phyloP scores from a whole-genome alignment of 495 filamentous ascomycete genomes.

The Penicillium coprophilum region DNA sequence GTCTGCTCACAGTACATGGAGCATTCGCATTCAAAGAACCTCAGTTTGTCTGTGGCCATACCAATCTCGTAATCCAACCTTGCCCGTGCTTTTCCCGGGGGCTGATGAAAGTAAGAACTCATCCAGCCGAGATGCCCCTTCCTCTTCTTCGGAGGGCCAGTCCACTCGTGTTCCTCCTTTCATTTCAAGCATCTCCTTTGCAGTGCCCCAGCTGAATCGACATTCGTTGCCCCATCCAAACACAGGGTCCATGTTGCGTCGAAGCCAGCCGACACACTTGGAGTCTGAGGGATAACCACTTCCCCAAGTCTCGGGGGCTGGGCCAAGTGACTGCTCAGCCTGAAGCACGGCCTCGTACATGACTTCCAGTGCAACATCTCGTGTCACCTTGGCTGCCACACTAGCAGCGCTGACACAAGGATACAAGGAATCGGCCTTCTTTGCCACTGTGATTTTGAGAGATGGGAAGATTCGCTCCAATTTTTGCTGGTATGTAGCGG shows the following conservation, averaged over 20 bases:
- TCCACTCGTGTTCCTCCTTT: conserved; percentile 67
- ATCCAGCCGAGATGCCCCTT: conserved; percentile 60
- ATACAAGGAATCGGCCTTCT: conserved; percentile 93
- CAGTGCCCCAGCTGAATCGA: conserved; percentile 92
- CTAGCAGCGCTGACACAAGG: conserved; percentile 91
- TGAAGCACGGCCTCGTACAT: conserved; percentile 55
- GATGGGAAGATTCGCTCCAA: conserved; percentile 83
- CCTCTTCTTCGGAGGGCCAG: conserved; percentile 77
- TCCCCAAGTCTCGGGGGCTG: conserved; percentile 63
- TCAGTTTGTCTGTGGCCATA: conserved; percentile 41
- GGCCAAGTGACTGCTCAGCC: conserved; percentile 15
- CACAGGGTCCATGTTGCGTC: conserved; percentile 80
- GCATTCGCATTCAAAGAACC: conserved; percentile 25
- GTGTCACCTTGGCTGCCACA: conserved; percentile 92
- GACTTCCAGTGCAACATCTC: conserved; percentile 83
- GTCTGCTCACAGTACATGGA: conserved; percentile 10
- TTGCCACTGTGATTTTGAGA: conserved; percentile 79
- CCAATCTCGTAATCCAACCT: conserved; percentile 41
- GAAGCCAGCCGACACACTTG: conserved; percentile 77
- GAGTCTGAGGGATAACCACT: conserved; percentile 91
- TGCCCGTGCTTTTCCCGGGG: conserved; percentile 23
- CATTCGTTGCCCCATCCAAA: conserved; percentile 96
- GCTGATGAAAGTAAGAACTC: conserved; percentile 61
- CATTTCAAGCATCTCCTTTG: conserved; percentile 84
- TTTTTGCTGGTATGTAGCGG: conserved; percentile 76